phyloP scores from a whole-genome alignment of 306 rosid species.

The Betula pendula region DNA sequence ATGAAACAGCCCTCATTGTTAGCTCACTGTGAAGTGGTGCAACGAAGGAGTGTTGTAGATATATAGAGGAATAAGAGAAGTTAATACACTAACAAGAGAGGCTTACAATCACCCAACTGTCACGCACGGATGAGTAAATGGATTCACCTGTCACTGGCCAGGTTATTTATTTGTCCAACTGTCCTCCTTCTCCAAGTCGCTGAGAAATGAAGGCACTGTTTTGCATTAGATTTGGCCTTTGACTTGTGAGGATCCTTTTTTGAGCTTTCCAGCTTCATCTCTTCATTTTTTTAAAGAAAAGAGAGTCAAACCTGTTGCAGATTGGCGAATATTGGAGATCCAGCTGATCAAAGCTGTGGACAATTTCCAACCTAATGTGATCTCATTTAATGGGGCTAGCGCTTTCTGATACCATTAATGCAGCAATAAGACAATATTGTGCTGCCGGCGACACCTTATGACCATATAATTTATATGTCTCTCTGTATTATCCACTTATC shows the following conservation, averaged over 20 bases:
- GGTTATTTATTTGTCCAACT: constrained; percentile 45
- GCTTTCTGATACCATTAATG: constrained; percentile 27
- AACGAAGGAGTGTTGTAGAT: constrained; percentile 3
- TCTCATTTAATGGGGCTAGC: constrained; percentile 19
- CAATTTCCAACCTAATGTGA: not conserved
- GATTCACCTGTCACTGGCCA: constrained; percentile 34
- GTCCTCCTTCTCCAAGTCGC: constrained; percentile 23
- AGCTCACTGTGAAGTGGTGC: not conserved
- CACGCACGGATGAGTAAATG: constrained; percentile 39
- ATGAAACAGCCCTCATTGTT: constrained; percentile 31
- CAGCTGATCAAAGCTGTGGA: not conserved
- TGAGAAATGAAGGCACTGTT: constrained; percentile 8
- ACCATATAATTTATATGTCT: not conserved
- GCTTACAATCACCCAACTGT: constrained; percentile 26
- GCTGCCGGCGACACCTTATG: not conserved
- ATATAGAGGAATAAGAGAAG: constrained; percentile 15
- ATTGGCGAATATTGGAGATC: not conserved
- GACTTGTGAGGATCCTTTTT: constrained; percentile 1
- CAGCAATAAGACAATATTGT: constrained; percentile 9
- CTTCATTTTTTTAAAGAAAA: not conserved
- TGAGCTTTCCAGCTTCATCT: not conserved
- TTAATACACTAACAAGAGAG: not conserved
- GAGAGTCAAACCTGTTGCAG: not conserved
- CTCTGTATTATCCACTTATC: not conserved
- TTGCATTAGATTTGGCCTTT: constrained; percentile 26